Base-by-base conservation (phyloP, 2,329 filamentous ascomycete genomes). In the Ambrosiella cleistominuta region DNA sequence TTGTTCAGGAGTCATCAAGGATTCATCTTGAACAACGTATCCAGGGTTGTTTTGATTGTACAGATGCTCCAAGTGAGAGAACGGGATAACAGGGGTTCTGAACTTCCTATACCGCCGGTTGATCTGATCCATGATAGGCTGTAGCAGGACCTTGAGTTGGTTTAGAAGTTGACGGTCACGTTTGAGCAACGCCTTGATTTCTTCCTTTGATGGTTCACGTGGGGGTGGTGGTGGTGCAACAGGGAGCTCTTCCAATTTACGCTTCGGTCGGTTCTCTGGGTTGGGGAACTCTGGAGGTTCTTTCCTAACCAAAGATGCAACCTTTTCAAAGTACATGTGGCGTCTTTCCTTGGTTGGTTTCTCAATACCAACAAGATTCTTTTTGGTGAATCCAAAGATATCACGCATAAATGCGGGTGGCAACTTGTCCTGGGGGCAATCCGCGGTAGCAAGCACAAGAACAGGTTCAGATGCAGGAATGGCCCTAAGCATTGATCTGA, bases 41-140 rank as follows among this genome's bases (percentile, higher is more conserved):
- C 80, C 80, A 8, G 89, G 88, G 63, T 95, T 83, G 42, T 83
- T 78, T 67, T 97, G 91, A 36, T 88, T 82, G 65, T 88, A 87
- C 1, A 97, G 75, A 67, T 97, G 95, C 17, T 82, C 76, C 60
- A 94, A 88, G 62, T 83, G 78, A 9, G 71, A 69, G 56, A 87
- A 82, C 1, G 87, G 81, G 61, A 98, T 84, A 47, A 88, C 80
- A 1, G 88, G 84, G 58, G 82, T 81, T 61, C 89, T 80, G 71
- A 97, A 97, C 64, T 88, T 88, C 67, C 85, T 87, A 71, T 95
- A 95, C 67, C 86, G 89, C 62, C 78, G 76, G 68, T 95, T 93
- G 67, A 98, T 88, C 70, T 96, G 88, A 64, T 98, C 91, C 89
- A 98, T 96, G 64, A 97, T 88, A 1, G 88, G 88, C 69, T 96